Percentiles rank a stretch among this genome's conserved stretches.
These are phyloP conservation scores for Kodamaea ohmeri DNA, from an alignment of 1,139 yeast genomes.

Conservation along the genomic window DNA sequence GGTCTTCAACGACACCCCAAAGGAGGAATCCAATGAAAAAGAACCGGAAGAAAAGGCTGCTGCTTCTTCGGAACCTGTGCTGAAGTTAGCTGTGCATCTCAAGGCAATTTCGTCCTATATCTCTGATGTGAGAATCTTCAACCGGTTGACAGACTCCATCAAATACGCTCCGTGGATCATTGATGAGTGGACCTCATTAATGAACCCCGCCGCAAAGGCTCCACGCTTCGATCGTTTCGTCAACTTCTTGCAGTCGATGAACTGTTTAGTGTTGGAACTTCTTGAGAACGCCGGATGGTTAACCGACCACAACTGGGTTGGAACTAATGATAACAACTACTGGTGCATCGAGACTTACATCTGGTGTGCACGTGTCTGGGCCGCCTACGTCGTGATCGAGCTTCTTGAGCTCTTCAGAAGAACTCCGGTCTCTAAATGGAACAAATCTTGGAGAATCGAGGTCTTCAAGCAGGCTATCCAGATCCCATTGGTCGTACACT, in stretches of 20 bases:
- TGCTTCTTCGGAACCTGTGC: constrained; percentile 12
- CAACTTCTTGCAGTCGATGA: constrained; percentile 41
- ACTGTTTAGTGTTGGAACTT: constrained; percentile 46
- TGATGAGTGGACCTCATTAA: constrained; percentile 35
- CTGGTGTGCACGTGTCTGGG: constrained; percentile 59
- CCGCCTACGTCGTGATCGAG: constrained; percentile 48
- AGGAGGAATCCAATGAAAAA: no score
- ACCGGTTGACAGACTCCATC: constrained; percentile 51
- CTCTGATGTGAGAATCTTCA: constrained; percentile 53
- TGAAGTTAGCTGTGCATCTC: constrained; percentile 39
- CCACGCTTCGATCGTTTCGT: constrained; percentile 35
- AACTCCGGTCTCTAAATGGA: constrained; percentile 39
- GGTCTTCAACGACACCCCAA: constrained; percentile 8
- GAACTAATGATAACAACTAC: constrained; percentile 40
- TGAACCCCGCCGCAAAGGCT: constrained; percentile 23
- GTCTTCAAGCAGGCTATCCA: constrained; percentile 45
- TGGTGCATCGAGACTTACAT: constrained; percentile 47
- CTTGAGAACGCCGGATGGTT: constrained; percentile 59
- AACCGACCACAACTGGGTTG: constrained; percentile 54
- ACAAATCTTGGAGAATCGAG: constrained; percentile 34
- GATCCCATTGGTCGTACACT: constrained; percentile 55
- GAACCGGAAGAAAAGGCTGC: constrained; percentile 9
- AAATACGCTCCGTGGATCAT: constrained; percentile 51
- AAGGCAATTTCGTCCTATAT: constrained; percentile 44
- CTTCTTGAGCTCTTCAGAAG: constrained; percentile 44